These are phyloP conservation scores for Neurospora terricola DNA, from an alignment of 495 filamentous ascomycete genomes.

Conservation along the genomic window DNA sequence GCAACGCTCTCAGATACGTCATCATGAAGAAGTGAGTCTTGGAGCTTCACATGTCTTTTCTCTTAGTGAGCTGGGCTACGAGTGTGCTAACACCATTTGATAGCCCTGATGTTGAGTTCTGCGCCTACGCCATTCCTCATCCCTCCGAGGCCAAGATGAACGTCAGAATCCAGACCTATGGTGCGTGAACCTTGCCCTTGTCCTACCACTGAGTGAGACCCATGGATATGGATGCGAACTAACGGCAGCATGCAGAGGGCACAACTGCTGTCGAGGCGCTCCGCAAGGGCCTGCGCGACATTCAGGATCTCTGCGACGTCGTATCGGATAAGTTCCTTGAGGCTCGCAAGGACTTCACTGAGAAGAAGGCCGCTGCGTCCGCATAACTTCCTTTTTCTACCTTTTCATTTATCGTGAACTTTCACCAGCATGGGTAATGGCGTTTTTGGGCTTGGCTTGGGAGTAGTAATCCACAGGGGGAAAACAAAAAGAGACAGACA, in stretches of 20 bases:
- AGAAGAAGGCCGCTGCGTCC: conserved; percentile 1
- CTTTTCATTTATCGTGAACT: background rate
- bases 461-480: background rate
- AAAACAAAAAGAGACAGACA: background rate
- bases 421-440: conserved; percentile 8
- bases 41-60: background rate
- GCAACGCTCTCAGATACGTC: conserved; percentile 85
- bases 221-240: background rate
- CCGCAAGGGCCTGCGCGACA: conserved; percentile 77
- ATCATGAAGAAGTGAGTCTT: conserved; percentile 89
- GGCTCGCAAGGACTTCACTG: conserved; percentile 54
- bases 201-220: background rate
- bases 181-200: conserved; percentile 37
- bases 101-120: conserved; percentile 92
- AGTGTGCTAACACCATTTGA: conserved; percentile 1
- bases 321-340: conserved; percentile 74
- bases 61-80: background rate
- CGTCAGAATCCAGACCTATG: conserved; percentile 89
- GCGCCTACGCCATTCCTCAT: conserved; percentile 95
- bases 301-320: conserved; percentile 86
- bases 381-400: background rate
- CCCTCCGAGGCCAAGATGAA: conserved; percentile 96
- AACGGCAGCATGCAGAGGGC: conserved; percentile 42
- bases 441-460: conserved; percentile 17
- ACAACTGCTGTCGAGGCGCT: conserved; percentile 75